Conservation (phyloP, 2,329 filamentous ascomycete species). For the Tolypocladium pustulatum region DNA sequence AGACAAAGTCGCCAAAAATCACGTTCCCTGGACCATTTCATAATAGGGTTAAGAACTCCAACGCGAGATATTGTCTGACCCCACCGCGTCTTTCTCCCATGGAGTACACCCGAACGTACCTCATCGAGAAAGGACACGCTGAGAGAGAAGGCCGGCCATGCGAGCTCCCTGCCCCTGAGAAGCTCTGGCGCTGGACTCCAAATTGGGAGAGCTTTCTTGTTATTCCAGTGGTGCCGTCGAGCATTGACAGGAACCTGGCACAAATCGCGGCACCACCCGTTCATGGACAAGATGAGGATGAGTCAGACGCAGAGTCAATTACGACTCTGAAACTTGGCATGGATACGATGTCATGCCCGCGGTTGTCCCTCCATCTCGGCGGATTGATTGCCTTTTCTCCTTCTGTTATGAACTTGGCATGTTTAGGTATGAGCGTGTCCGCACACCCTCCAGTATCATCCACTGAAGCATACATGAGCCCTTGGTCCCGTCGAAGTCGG, state of each 20-base stretch:
- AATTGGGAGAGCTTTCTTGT: slow-evolving; percentile 25
- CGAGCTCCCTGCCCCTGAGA: slow-evolving; percentile 17
- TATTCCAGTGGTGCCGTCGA: slow-evolving; percentile 20
- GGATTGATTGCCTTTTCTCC: slow-evolving; percentile 13
- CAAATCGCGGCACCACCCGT: neutral
- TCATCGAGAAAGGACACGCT: slow-evolving; percentile 20
- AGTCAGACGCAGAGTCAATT: slow-evolving; percentile 12
- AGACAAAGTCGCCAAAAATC: neutral
- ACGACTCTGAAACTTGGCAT: slow-evolving; percentile 6
- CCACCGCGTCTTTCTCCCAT: slow-evolving; percentile 26
- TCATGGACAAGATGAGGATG: neutral
- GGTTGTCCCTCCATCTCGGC: slow-evolving; percentile 21
- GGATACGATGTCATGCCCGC: slow-evolving; percentile 10
- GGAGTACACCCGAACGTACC: slow-evolving; percentile 26
- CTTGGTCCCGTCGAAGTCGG: neutral
- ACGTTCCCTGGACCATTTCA: neutral
- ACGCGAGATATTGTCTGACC: slow-evolving; percentile 6
- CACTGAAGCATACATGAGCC: neutral
- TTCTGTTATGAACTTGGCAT: slow-evolving; percentile 11
- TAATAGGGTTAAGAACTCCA: neutral
- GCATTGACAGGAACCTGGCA: slow-evolving; percentile 11
- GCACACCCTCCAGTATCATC: neutral
- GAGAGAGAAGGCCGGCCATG: slow-evolving; percentile 14
- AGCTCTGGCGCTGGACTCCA: slow-evolving; percentile 23
- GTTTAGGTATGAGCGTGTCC: slow-evolving; percentile 1